phyloP scores from a whole-genome alignment of 1,284 basidiomycete species.

The Malassezia yamatoensis region DNA sequence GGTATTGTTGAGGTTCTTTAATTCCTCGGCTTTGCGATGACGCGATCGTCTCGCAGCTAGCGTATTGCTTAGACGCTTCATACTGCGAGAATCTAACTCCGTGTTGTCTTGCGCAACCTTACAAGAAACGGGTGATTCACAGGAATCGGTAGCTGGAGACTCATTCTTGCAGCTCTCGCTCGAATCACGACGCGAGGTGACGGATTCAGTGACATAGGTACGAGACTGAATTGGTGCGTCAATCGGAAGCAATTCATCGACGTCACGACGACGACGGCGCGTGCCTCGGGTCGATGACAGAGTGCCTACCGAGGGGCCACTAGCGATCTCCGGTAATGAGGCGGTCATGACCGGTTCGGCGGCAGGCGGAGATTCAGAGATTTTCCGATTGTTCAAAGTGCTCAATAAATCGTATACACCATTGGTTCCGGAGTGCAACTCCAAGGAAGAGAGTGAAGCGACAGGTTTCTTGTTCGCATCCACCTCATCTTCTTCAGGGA shows the following conservation, averaged over 20 bases:
- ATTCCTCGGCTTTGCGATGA: constrained; percentile 45
- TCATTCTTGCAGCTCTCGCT: background rate
- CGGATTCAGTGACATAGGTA: constrained; percentile 39
- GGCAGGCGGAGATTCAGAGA: background rate
- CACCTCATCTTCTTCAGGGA: constrained; percentile 8
- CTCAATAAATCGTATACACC: constrained; percentile 5
- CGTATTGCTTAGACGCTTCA: constrained; percentile 47
- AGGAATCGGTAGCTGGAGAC: background rate
- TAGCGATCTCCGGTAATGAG: background rate
- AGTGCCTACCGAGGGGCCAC: background rate
- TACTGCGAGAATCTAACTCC: constrained; percentile 33
- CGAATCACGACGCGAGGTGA: constrained; percentile 38
- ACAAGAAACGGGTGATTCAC: background rate
- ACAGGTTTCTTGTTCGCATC: background rate
- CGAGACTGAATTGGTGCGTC: constrained; percentile 45
- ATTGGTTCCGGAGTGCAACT: background rate
- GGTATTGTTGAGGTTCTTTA: constrained; percentile 32
- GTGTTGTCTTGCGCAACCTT: constrained; percentile 21
- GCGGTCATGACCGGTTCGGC: background rate
- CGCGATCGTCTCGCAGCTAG: constrained; percentile 42
- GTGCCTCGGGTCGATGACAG: constrained; percentile 18
- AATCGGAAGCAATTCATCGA: constrained; percentile 39
- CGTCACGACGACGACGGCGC: constrained; percentile 33
- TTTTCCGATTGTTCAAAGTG: constrained; percentile 1
- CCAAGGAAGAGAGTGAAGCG: background rate